Evolutionary conservation across 345 rosid genomes (phyloP).

Genomic region (Luvunga scandens): DNA sequence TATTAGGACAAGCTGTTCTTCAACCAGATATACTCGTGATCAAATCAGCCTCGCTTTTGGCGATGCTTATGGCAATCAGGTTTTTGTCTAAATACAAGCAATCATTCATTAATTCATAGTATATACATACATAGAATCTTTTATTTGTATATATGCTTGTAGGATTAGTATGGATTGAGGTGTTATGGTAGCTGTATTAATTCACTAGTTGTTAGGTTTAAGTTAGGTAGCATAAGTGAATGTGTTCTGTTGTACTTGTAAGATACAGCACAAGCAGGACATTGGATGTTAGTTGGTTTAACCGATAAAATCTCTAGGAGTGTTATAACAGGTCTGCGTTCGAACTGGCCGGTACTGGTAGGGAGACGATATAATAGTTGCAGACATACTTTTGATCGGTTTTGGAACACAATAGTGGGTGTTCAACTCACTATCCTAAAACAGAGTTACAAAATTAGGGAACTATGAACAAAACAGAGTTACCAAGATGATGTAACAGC

Average conservation of each 20-base stretch:
- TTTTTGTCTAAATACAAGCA: not conserved
- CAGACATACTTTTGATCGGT: too few relatives aligned
- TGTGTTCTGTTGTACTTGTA: not conserved
- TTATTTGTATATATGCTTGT: too few relatives aligned
- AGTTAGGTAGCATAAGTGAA: not conserved
- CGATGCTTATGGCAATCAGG: constrained; percentile 76
- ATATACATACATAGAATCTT: not conserved
- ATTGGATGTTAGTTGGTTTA: not conserved
- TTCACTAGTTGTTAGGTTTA: not conserved
- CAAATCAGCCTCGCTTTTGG: constrained; percentile 75
- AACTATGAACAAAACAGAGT: not conserved
- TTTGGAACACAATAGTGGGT: not conserved
- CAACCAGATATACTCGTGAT: constrained; percentile 57
- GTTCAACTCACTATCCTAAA: not conserved
- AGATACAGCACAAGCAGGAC: not conserved
- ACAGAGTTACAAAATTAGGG: not conserved
- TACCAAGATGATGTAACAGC: too few relatives aligned
- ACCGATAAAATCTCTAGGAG: not conserved
- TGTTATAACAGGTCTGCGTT: not conserved
- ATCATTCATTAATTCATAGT: not conserved
- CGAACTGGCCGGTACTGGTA: not conserved
- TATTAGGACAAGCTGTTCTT: constrained; percentile 62
- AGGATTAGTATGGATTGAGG: not conserved
- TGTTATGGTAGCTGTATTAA: not conserved
- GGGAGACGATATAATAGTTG: not conserved